phyloP scores from a whole-genome alignment of 257 asterid genomes.

The Penstemon barbatus region DNA sequence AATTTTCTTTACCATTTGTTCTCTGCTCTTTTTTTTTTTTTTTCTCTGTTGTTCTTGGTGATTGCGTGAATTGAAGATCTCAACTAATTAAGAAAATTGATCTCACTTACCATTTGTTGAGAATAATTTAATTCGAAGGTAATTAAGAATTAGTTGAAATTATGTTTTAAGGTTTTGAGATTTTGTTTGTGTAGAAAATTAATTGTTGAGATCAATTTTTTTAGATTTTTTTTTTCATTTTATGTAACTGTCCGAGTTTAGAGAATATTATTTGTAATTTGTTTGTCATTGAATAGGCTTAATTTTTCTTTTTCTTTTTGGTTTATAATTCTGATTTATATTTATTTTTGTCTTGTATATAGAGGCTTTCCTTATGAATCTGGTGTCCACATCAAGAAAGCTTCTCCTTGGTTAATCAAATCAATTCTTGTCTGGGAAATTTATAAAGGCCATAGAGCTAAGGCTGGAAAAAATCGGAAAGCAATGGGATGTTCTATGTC shows the following conservation, averaged over 20 bases:
- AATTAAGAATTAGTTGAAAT: no score
- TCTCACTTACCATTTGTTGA: no score
- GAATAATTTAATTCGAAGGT: no score
- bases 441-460: slow-evolving; percentile 13
- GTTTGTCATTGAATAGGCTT: neutral
- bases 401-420: slow-evolving; percentile 37
- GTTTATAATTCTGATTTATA: neutral
- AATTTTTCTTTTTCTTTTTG: slow-evolving; percentile 20
- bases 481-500: slow-evolving; percentile 96
- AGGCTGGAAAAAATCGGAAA: neutral
- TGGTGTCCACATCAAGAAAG: slow-evolving; percentile 42
- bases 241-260: slow-evolving; percentile 15
- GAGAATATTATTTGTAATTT: slow-evolving; percentile 28
- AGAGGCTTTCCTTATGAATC: slow-evolving; percentile 49
- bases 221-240: neutral
- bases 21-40: no score
- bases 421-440: slow-evolving; percentile 52
- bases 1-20: no score
- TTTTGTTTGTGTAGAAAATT: no score
- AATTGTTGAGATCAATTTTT: neutral
- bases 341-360: neutral
- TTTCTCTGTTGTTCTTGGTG: neutral
- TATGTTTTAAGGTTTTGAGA: no score
- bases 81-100: no score
- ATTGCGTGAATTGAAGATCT: neutral